Evolutionary conservation across 495 filamentous ascomycete species (phyloP).

Genomic region (Poronia punctata): DNA sequence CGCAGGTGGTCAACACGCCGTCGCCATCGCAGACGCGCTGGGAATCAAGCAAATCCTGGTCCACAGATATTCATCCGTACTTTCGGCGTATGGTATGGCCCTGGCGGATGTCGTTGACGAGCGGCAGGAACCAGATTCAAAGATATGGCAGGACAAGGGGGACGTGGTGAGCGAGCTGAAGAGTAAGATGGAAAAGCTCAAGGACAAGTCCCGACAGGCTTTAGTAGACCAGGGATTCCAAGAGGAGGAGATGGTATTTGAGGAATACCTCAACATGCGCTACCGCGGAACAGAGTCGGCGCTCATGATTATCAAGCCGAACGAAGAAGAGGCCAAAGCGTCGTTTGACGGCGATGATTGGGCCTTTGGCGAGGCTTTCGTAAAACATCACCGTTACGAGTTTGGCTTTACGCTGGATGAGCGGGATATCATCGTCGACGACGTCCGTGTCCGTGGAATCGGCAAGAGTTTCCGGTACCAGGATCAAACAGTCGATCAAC

Average conservation of each 20-base stretch:
- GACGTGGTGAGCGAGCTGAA: constrained; percentile 46
- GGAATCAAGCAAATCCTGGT: constrained; percentile 84
- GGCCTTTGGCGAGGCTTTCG: constrained; percentile 78
- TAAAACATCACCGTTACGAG: constrained; percentile 83
- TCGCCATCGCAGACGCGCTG: constrained; percentile 86
- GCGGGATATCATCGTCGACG: constrained; percentile 86
- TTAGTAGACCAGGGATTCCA: constrained; percentile 70
- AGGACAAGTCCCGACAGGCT: constrained; percentile 56
- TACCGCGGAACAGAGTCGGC: constrained; percentile 84
- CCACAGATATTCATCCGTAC: constrained; percentile 86
- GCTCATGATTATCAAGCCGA: constrained; percentile 70
- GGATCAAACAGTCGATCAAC: constrained; percentile 72
- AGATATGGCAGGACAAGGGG: constrained; percentile 60
- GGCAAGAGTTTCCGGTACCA: constrained; percentile 74
- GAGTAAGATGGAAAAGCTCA: constrained; percentile 55
- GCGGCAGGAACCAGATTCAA: constrained; percentile 80
- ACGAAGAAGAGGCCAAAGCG: constrained; percentile 48
- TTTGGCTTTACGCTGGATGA: constrained; percentile 90
- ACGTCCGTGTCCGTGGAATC: constrained; percentile 83
- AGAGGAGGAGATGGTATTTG: constrained; percentile 65
- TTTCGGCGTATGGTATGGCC: constrained; percentile 96
- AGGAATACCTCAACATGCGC: constrained; percentile 85
- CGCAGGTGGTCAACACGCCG: constrained; percentile 91
- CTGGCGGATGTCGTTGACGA: constrained; percentile 93
- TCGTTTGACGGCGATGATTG: constrained; percentile 59